phyloP scores from a whole-genome alignment of 129 eudicot genomes.

The Chrysanthemum lavandulifolium region DNA sequence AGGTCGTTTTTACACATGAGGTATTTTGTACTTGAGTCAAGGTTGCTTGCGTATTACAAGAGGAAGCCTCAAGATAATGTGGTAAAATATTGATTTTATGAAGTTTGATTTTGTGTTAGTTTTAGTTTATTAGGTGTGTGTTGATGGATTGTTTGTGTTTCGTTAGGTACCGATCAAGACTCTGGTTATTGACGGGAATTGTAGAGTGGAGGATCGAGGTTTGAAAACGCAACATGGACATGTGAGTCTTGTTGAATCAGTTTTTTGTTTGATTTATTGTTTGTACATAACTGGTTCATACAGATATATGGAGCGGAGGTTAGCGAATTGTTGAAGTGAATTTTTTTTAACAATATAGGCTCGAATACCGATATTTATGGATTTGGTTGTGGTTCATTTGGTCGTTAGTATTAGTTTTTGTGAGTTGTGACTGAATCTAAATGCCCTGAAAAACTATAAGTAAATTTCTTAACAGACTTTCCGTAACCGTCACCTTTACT shows the following conservation, averaged over 20 bases:
- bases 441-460: no score
- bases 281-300: neutral
- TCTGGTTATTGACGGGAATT: slow-evolving; percentile 90
- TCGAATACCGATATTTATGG: no score
- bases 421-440: no score
- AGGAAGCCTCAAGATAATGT: slow-evolving; percentile 96
- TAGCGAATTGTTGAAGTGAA: no score
- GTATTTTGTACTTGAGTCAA: slow-evolving; percentile 83
- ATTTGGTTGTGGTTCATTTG: no score
- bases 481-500: no score
- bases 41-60: slow-evolving; percentile 94
- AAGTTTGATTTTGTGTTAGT: neutral
- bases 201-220: slow-evolving; percentile 99
- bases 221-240: slow-evolving; percentile 99
- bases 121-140: neutral
- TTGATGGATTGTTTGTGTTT: neutral
- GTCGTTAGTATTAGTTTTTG: no score
- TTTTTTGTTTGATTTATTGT: slow-evolving; percentile 9
- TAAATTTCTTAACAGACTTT: no score
- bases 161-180: slow-evolving; percentile 92
- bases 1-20: slow-evolving; percentile 96
- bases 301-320: no score
- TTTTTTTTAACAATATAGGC: no score
- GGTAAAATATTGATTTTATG: slow-evolving; percentile 38
- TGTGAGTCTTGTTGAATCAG: slow-evolving; percentile 43